A percentile compares a stretch with the other conserved stretches of the same genome.
These are phyloP conservation scores for Phytophthora constricta DNA, from an alignment of 352 stramenopile species.

Conservation along the genomic window DNA sequence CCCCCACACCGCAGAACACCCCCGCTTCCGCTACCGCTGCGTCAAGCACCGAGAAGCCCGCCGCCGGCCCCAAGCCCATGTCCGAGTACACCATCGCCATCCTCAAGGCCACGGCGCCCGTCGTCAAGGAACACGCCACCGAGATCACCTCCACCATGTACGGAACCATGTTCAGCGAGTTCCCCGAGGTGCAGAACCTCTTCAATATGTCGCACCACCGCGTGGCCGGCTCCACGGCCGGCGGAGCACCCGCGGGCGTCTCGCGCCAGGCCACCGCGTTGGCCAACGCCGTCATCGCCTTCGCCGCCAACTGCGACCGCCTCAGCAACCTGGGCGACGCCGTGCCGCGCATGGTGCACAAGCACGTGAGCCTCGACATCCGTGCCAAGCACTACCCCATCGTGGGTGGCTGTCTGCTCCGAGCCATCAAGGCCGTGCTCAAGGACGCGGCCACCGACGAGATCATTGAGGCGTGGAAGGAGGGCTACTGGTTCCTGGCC, in stretches of 20 bases:
- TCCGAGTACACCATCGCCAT: conserved; percentile 53
- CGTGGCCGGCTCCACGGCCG: conserved; percentile 44
- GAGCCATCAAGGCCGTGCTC: conserved; percentile 63
- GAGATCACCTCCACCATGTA: conserved; percentile 79
- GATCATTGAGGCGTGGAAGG: conserved; percentile 61
- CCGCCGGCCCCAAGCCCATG: conserved; percentile 32
- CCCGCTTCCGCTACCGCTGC: background rate
- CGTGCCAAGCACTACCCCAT: conserved; percentile 74
- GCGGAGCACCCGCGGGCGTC: conserved; percentile 20
- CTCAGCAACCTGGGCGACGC: conserved; percentile 53
- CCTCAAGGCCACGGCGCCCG: conserved; percentile 69
- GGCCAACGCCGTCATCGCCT: conserved; percentile 62
- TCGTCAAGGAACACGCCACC: conserved; percentile 65
- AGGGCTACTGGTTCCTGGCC: conserved; percentile 65
- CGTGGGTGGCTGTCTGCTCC: conserved; percentile 61
- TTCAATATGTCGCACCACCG: conserved; percentile 80
- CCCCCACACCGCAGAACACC: conserved; percentile 19
- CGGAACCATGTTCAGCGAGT: conserved; percentile 64
- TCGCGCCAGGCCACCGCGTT: conserved; percentile 59
- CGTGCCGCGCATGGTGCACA: conserved; percentile 66
- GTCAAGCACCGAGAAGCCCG: conserved; percentile 1
- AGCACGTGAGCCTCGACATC: conserved; percentile 70
- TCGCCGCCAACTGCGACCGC: conserved; percentile 70
- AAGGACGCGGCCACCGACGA: conserved; percentile 62
- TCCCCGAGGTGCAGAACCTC: conserved; percentile 66